Evolutionary conservation across 176 grass and related monocot species (phyloP).

Genomic region (Chrysopogon serrulatus): DNA sequence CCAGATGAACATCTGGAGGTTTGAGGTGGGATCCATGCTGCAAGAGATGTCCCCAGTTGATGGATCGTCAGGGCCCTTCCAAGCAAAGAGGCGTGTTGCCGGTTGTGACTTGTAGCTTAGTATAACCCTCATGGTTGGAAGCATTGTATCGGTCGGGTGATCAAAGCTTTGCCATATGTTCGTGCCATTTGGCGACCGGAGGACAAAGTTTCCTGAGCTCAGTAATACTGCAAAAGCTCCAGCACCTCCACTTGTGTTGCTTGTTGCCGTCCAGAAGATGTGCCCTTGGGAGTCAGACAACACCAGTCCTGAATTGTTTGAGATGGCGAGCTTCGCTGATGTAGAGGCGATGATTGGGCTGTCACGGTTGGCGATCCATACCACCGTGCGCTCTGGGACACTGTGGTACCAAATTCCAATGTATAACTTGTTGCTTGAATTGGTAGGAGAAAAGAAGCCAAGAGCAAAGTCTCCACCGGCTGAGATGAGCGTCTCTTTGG

Average conservation of each 20-base stretch:
- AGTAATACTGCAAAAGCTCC: background rate
- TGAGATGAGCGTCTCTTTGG: slow-evolving; percentile 11
- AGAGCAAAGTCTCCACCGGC: slow-evolving; percentile 21
- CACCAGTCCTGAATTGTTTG: slow-evolving; percentile 11
- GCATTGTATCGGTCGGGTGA: slow-evolving; percentile 20
- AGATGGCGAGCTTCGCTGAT: background rate
- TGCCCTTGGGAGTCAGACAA: background rate
- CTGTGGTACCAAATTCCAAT: slow-evolving; percentile 28
- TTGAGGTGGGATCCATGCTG: background rate
- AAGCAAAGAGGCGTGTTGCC: background rate
- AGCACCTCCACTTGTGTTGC: background rate
- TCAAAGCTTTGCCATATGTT: slow-evolving; percentile 46
- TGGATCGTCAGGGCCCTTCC: slow-evolving; percentile 25
- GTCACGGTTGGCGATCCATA: slow-evolving; percentile 38
- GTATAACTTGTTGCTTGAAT: background rate
- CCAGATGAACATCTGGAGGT: background rate
- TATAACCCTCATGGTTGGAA: background rate
- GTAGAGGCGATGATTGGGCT: background rate
- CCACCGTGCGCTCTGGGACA: background rate
- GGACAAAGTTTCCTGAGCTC: slow-evolving; percentile 18
- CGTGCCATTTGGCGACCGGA: background rate
- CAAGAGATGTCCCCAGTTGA: background rate
- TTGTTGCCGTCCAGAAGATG: slow-evolving; percentile 19
- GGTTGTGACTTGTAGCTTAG: background rate
- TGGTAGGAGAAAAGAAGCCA: slow-evolving; percentile 11